These are phyloP conservation scores for Ganoderma boninense DNA, from an alignment of 1,284 basidiomycete species.

Conservation along the genomic window DNA sequence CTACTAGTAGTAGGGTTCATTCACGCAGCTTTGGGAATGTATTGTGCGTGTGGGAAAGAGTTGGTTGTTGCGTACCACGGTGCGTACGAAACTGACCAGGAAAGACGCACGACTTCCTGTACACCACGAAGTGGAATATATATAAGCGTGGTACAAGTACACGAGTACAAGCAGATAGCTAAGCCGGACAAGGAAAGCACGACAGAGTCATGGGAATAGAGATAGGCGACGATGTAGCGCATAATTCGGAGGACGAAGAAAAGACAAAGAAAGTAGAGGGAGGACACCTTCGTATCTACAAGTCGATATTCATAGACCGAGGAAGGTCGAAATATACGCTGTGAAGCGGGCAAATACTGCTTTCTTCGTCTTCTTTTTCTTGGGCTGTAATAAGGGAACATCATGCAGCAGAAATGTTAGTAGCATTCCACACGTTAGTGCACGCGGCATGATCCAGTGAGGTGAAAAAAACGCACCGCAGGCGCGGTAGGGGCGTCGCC, in stretches of 20 bases:
- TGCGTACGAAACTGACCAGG: neutral
- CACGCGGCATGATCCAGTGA: neutral
- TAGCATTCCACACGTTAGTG: neutral
- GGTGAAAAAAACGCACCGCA: constrained; percentile 17
- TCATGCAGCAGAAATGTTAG: neutral
- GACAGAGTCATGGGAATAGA: neutral
- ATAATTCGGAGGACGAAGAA: neutral
- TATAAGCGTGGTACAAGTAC: constrained; percentile 10
- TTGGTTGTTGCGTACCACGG: neutral
- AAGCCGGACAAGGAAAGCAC: constrained; percentile 6
- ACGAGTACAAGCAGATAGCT: constrained; percentile 5
- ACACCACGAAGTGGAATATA: no score
- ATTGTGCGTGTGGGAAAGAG: no score
- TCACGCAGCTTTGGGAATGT: no score
- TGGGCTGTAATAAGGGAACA: constrained; percentile 16
- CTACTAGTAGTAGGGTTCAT: no score
- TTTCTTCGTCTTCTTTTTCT: constrained; percentile 39
- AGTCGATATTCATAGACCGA: constrained; percentile 33
- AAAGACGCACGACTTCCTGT: no score
- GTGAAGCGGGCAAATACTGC: constrained; percentile 40
- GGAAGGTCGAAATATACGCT: constrained; percentile 42
- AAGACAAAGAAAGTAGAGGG: neutral
- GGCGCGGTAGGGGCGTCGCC: constrained; percentile 22
- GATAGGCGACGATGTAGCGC: neutral
- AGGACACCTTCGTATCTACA: neutral